Evolutionary conservation across 139 green algal genomes (phyloP).

Genomic region (Micractinium conductrix): DNA sequence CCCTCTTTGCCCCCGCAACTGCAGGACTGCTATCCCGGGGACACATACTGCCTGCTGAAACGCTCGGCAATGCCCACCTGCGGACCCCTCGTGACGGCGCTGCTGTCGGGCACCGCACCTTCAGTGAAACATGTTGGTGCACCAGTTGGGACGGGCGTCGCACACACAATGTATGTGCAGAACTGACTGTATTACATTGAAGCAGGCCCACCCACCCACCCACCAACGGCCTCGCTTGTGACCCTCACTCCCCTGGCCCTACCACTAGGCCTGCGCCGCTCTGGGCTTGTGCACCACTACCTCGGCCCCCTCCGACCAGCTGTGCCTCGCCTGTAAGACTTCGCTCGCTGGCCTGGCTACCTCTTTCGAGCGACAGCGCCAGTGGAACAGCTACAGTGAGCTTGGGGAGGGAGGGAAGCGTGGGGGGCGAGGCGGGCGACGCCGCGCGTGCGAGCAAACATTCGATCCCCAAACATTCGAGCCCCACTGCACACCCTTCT

Average conservation of each 20-base stretch:
- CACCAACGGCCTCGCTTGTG: too few species aligned
- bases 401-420: neutral
- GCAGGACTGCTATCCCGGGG: neutral
- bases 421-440: neutral
- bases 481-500: neutral
- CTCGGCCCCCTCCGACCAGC: neutral
- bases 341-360: neutral
- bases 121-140: neutral
- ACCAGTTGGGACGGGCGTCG: neutral
- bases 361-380: neutral
- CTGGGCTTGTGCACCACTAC: slow-evolving; percentile 13
- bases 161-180: too few species aligned
- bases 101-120: neutral
- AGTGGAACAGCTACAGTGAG: slow-evolving; percentile 1
- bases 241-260: neutral
- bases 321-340: slow-evolving; percentile 7
- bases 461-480: too few species aligned
- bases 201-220: neutral
- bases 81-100: neutral
- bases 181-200: too few species aligned
- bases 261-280: neutral
- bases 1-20: too few species aligned
- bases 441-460: neutral
- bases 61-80: neutral
- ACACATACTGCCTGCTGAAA: slow-evolving; percentile 10